Conservation (phyloP, 192 early-diverging fungal species). For the Coemansia sp. region DNA sequence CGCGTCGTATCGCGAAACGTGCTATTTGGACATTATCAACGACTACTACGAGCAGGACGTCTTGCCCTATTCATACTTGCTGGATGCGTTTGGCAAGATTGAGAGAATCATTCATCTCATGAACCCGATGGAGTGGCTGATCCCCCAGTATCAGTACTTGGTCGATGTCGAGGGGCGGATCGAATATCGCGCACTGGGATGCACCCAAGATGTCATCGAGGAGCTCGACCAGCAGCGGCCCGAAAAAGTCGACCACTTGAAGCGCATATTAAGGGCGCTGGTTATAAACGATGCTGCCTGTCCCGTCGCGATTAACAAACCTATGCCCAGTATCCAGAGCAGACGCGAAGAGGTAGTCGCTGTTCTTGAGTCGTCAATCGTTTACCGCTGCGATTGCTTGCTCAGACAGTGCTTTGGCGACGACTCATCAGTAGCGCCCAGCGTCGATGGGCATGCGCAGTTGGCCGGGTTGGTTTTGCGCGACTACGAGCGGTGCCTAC, state of each 20-base stretch:
- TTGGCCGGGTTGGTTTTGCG: slow-evolving; percentile 38
- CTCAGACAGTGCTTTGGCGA: slow-evolving; percentile 44
- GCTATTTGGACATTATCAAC: slow-evolving; percentile 53
- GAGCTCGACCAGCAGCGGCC: slow-evolving; percentile 51
- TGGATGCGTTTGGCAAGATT: slow-evolving; percentile 53
- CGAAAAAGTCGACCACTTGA: slow-evolving; percentile 21
- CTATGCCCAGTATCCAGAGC: slow-evolving; percentile 43
- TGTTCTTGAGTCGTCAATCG: slow-evolving; percentile 35
- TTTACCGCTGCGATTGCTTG: slow-evolving; percentile 49
- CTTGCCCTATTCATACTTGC: slow-evolving; percentile 41
- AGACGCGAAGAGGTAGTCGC: slow-evolving; percentile 38
- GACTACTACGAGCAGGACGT: slow-evolving; percentile 32
- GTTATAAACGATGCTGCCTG: slow-evolving; percentile 46
- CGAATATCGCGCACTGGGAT: slow-evolving; percentile 40
- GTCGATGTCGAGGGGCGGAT: slow-evolving; percentile 38
- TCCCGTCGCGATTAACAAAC: slow-evolving; percentile 44
- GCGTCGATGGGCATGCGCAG: slow-evolving; percentile 43
- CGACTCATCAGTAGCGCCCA: slow-evolving; percentile 17
- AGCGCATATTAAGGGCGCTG: slow-evolving; percentile 33
- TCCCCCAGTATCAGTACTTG: slow-evolving; percentile 44
- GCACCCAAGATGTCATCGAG: slow-evolving; percentile 45
- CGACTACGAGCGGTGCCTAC: slow-evolving; percentile 41
- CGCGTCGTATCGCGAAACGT: slow-evolving; percentile 43
- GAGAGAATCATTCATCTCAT: slow-evolving; percentile 55
- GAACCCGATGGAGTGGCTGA: slow-evolving; percentile 51